Evolutionary conservation across 169 alveolate species (phyloP), one percentile per base, ranked within the genome.

Genomic region (Hammondia hammondi): DNA sequence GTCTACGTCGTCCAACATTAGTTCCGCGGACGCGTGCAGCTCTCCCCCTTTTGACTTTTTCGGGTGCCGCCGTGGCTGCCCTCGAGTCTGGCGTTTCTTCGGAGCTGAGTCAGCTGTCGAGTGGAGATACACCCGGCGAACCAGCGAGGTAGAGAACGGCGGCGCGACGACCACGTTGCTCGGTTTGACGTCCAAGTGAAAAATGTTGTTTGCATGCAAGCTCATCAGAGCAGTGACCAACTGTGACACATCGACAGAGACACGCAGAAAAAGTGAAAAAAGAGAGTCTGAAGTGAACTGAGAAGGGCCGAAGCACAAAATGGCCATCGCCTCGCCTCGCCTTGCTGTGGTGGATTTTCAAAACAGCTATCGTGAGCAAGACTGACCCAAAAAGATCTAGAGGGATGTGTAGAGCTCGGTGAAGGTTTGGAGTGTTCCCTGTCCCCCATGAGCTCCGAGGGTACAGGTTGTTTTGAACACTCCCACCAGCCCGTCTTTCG

Each of bases 141-240:
- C 89, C 19, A 27, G 85, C 91, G 70, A 4, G 27, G 67, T 71
- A 61, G 21, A 17, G 61, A 52, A 67, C n/a, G 77, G 85, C 12
- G 24, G n/a, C 12, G 93, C 48, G 24, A 88, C 67, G 6, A 61
- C 61, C 46, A 88, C 85, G 67, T 88, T 88, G 17, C 77, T 37
- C 7, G 85, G 85, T 35, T 88, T 88, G 61, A 88, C 24, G 39
- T 88, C 93, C 85, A 88, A 48, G 67, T 88, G 93, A 43, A 70
- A 57, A 5, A 88, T 67, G 37, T 85, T 45, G 0, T 2, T 27
- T 17, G 82, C 57, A 45, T 88, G 93, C 52, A 88, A 19, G 70
- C 35, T 19, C 70, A 9, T 17, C 7, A 88, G 45, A 7, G 93
- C 93, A 1, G 82, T 0, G 27, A 67, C 45, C 14, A 88, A 35